Base-by-base conservation (phyloP, 140 eudicot genomes). In the Cichorium intybus region DNA sequence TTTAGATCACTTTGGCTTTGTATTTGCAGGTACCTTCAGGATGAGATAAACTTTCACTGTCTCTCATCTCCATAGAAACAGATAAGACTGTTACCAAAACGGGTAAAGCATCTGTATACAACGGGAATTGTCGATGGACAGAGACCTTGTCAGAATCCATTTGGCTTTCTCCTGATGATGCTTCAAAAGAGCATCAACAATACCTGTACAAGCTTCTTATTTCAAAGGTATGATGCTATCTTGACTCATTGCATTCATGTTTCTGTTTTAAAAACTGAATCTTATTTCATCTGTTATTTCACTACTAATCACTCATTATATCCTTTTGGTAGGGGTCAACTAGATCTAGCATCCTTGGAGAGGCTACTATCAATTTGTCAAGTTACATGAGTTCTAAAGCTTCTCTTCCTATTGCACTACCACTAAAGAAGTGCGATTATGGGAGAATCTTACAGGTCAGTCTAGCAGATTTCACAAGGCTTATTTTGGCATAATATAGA, bases 81-180 rank as follows among this genome's bases (percentile, higher is more conserved):
- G 91, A 84, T 60, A 84, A 81, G 78, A 71, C 82, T 11, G 76
- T 78, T 35, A 46, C 68, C 71, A 84, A 84, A 75, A 55, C 87
- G 31, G 85, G 80, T 46, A 84, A 72, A 72, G 82, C 77, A 18
- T 70, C 69, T 24, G 91, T 84, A 23, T 70, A 41, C 24, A 78
- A 75, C 47, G 91, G 91, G 54, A 81, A 56, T 56, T 84, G 91
- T 72, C 41, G 68, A 37, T 84, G 91, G 91, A 78, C 91, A 26
- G 91, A 84, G 50, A 68, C 76, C 26, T 57, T 81, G 27, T 67
- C 80, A 12, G 84, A 84, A 68, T 70, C 91, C 41, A 55, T 81
- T 63, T 78, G 80, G 79, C 20, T 80, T 43, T 61, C 86, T 27
- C 75, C 18, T 18, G 78, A 64, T 35, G 84, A 62, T 54, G 64